Base-by-base conservation (phyloP, 176 grass and related monocot species). In the Carex cristatella region DNA sequence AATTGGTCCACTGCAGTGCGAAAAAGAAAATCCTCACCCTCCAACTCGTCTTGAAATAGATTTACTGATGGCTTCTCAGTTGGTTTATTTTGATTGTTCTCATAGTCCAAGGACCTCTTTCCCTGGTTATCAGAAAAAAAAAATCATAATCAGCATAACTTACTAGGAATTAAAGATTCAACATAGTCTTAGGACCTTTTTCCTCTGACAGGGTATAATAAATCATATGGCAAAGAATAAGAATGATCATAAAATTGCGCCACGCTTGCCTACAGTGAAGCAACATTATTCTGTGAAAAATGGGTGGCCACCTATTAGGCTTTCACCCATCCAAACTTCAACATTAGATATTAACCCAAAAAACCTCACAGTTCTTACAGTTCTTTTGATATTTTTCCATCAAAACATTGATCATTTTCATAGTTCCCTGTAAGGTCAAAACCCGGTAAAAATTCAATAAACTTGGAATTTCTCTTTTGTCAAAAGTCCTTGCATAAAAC, bases 21-120 rank as follows among this genome's bases (percentile, higher is more conserved):
- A 33, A 94, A 95, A 78, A 98, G 88, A 56, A 92, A 98, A 76
- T 98, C 93, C 65, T 98, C 93, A 0, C 67, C 79, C 57, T 98
- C 96, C 1, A 95, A 84, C 76, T 98, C 95, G 69, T 98, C 96
- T 10, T 98, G 96, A 10, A 90, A 80, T 76, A 95, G 73, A 83
- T 86, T 88, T 27, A 98, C 79, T 44, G 65, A 86, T 81, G 91
- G 86, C 69, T 42, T 84, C 68, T 44, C 19, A 66, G 65, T 46
- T 35, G 61, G 38, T 31, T 12, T 78, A 65, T 60, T 49, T 85
- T 88, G 63, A 73, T 53, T 14, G 54, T 11, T 16, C 53, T 64
- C 56, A 32, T 23, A 63, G 7, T 88, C 76, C 62, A 5, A 62
- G 82, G 46, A 80, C 35, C 88, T 86, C 70, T 83, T 99, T 14